Evolutionary conservation across 768 basidiomycete species (phyloP).

Genomic region (Lentinula sp.): DNA sequence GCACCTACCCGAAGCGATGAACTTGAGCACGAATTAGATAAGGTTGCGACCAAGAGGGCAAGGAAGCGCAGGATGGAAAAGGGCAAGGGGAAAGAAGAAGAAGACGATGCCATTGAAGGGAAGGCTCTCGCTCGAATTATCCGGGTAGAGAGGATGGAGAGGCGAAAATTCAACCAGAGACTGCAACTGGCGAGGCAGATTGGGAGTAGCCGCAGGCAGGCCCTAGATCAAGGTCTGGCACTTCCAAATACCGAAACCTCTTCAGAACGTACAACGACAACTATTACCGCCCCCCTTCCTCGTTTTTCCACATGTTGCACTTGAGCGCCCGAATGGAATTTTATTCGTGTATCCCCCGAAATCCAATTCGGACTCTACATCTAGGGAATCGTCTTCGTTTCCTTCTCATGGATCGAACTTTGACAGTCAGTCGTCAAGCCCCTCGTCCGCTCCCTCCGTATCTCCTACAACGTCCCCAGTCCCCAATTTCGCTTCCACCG

Average conservation of each 20-base stretch:
- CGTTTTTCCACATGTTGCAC: conserved; percentile 23
- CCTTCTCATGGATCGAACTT: conserved; percentile 8
- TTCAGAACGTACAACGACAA: background rate
- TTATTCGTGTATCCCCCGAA: conserved; percentile 24
- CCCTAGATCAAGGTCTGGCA: background rate
- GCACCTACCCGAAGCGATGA: background rate
- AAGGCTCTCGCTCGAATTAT: background rate
- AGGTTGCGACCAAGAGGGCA: background rate
- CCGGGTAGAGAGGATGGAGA: conserved; percentile 19
- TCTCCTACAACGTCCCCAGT: background rate
- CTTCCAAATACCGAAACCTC: conserved; percentile 1
- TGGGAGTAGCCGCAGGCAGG: conserved; percentile 19
- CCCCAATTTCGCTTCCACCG: background rate
- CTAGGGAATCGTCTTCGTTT: conserved; percentile 7
- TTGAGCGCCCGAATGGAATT: conserved; percentile 10
- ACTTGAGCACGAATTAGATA: background rate
- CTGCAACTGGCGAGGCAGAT: conserved; percentile 22
- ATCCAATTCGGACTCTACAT: background rate
- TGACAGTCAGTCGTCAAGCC: conserved; percentile 2
- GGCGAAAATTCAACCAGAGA: conserved; percentile 25
- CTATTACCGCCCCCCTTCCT: conserved; percentile 5
- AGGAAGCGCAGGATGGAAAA: conserved; percentile 1
- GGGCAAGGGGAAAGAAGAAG: background rate
- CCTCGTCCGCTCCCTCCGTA: background rate
- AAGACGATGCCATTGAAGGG: conserved; percentile 9